Evolutionary conservation across 1,284 basidiomycete species (phyloP), one percentile per base, ranked within the genome.

Genomic region (Tilletia walkeri): DNA sequence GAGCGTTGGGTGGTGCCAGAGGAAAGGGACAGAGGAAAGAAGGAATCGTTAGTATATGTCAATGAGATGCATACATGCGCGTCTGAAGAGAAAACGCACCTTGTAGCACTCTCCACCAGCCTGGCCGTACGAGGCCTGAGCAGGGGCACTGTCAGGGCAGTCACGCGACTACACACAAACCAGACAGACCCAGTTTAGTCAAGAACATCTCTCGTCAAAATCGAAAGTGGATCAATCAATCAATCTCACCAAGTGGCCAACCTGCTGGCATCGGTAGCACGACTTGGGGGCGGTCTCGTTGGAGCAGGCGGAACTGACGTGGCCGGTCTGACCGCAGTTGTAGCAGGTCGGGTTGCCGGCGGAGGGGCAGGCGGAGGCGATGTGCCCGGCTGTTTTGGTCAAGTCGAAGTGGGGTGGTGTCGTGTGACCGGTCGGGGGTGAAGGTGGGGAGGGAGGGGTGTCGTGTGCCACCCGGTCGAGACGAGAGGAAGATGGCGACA

Each of bases 231-330:
- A 53, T 9, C 2, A 54, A 20, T n/a, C 10, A 49, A 47, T 2
- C 20, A 39, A 18, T 73, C 75, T 24, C 70, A 75, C 73, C 65
- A 81, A 73, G 77, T 81, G 80, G 50, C 76, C 77, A 66, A 30
- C 38, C 24, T 79, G 73, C 72, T 75, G 76, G 76, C 80, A 81
- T 68, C 77, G 77, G 78, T 79, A 81, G 78, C 80, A 81, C 20
- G 78, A 71, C 78, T 81, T 81, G 71, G 80, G 80, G 70, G 75
- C 75, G 30, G 80, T 70, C 76, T 78, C 79, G 70, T 80, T 77
- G 73, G 73, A 72, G 76, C 80, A 80, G 65, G 73, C 77, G 65
- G 75, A 73, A 54, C 76, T 78, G 67, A 80, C 77, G 73, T 80
- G 79, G 50, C 80, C 80, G 68, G 78, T 75, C 72, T 78, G 74